Evolutionary conservation across 192 early-diverging fungal genomes (phyloP).

Genomic region (Coemansia umbellata): DNA sequence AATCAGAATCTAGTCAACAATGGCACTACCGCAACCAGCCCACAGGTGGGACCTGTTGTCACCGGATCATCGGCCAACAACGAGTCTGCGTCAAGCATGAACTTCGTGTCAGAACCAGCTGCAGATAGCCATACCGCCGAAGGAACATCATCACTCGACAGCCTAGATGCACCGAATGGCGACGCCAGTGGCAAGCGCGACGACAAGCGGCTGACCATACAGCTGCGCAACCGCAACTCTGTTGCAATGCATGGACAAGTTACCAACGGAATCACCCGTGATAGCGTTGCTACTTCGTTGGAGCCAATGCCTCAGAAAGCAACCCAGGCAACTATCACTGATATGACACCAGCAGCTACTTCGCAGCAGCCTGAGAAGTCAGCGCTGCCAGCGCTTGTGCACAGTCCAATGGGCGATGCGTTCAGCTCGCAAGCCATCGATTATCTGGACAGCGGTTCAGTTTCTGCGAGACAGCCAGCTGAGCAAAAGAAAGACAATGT

Average conservation of each 20-base stretch:
- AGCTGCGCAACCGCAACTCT: slow-evolving; percentile 50
- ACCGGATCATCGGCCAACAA: background rate
- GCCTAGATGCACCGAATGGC: background rate
- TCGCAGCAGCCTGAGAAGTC: background rate
- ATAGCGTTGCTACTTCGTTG: background rate
- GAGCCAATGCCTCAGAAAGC: background rate
- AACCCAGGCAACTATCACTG: background rate
- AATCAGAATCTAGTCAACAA: slow-evolving; percentile 19
- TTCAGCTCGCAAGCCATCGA: slow-evolving; percentile 4
- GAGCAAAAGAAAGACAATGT: background rate
- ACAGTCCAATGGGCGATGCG: slow-evolving; percentile 11
- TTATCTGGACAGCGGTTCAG: background rate
- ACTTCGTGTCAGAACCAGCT: background rate
- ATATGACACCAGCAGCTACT: background rate
- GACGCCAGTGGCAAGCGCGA: slow-evolving; percentile 12
- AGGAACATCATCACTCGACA: slow-evolving; percentile 1
- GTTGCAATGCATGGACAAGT: slow-evolving; percentile 1
- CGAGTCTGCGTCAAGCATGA: background rate
- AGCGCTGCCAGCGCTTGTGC: slow-evolving; percentile 4
- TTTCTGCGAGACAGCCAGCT: background rate
- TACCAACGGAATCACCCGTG: background rate
- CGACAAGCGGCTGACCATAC: slow-evolving; percentile 49
- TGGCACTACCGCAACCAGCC: background rate
- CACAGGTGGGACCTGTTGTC: background rate
- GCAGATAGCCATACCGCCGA: background rate